These are phyloP conservation scores for Pseudonitzschia multiseries DNA, from an alignment of 108 stramenopile species.

Conservation along the genomic window DNA sequence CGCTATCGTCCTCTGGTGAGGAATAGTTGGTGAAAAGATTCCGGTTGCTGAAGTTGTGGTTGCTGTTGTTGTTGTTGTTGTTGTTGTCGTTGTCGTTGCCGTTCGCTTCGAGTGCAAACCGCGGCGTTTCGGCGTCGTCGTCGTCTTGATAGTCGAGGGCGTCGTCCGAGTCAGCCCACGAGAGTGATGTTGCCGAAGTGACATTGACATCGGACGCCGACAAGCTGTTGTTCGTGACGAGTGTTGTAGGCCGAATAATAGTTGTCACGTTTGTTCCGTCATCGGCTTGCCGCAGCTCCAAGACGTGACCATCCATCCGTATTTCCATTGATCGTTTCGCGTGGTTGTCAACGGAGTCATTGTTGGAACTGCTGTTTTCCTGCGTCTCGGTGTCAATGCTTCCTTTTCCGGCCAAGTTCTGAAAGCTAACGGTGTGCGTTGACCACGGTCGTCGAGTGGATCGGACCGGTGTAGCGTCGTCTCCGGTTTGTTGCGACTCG, in stretches of 20 bases:
- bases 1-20: slow-evolving; percentile 3
- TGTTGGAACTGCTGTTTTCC: not conserved
- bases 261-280: not conserved
- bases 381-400: no score
- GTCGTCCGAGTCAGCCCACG: not conserved
- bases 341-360: not conserved
- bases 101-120: not conserved
- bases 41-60: no score
- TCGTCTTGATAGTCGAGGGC: not conserved
- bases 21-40: not conserved
- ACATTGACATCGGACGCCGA: not conserved
- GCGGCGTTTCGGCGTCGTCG: not conserved
- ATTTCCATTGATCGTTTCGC: not conserved
- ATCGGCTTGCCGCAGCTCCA: not conserved
- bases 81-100: no score
- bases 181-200: not conserved
- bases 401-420: not conserved
- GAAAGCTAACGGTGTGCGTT: not conserved
- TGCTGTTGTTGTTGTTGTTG: no score
- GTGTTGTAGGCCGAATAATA: not conserved
- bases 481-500: not conserved
- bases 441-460: not conserved
- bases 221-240: not conserved
- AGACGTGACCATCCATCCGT: not conserved
- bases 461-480: not conserved